Conservation (phyloP, 139 green algal species). For the Coelastrella sp. region DNA sequence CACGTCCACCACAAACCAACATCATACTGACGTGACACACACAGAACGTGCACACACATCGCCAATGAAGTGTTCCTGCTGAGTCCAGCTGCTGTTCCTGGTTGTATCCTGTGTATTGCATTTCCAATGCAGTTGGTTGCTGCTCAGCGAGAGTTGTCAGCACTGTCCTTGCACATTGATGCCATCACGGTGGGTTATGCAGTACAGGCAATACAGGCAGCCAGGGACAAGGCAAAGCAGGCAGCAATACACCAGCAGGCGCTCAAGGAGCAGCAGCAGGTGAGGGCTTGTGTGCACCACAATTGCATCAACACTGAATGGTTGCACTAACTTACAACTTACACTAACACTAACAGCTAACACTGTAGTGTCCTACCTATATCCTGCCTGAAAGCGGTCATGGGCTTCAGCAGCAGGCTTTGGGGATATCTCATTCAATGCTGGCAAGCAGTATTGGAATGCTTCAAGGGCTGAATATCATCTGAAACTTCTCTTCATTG, state of each 20-base stretch:
- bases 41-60: too few relatives aligned
- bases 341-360: too few relatives aligned
- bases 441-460: too few relatives aligned
- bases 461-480: too few relatives aligned
- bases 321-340: too few relatives aligned
- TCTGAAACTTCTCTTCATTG: too few relatives aligned
- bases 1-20: too few relatives aligned
- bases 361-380: too few relatives aligned
- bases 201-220: slow-evolving; percentile 24
- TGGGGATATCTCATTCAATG: too few relatives aligned
- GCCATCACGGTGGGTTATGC: slow-evolving; percentile 33
- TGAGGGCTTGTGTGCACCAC: neutral
- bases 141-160: slow-evolving; percentile 24
- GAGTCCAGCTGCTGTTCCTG: neutral
- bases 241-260: slow-evolving; percentile 22
- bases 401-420: too few relatives aligned
- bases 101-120: neutral
- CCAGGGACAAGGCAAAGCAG: neutral
- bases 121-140: slow-evolving; percentile 2
- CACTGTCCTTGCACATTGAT: neutral
- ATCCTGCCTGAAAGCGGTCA: too few relatives aligned
- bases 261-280: slow-evolving; percentile 31
- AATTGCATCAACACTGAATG: neutral
- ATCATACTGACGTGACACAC: neutral
- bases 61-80: neutral